phyloP scores from a whole-genome alignment of 106 monocot genomes.

The Ottelia alismoides region DNA sequence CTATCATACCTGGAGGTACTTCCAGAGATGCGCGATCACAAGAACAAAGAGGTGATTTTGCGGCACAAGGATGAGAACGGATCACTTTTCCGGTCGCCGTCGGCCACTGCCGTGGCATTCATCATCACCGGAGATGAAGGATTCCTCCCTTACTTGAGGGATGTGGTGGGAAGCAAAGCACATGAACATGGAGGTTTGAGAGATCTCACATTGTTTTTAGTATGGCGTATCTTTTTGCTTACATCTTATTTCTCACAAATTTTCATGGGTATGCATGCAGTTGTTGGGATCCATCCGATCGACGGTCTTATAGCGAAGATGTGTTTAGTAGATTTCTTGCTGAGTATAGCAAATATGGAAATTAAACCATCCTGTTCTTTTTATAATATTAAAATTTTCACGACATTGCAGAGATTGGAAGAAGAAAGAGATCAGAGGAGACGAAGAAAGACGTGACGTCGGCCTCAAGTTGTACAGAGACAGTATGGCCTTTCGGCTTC shows the following conservation, averaged over 20 bases:
- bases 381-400: conserved; percentile 4
- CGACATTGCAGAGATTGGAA: conserved; percentile 1
- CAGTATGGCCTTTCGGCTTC: conserved; percentile 13
- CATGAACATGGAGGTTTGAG: neutral
- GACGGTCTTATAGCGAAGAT: conserved; percentile 11
- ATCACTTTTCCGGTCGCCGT: conserved; percentile 16
- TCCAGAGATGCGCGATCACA: neutral
- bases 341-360: conserved; percentile 11
- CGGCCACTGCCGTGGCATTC: conserved; percentile 12
- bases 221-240: neutral
- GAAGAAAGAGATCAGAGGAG: neutral
- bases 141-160: conserved; percentile 6
- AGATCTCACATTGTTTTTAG: neutral
- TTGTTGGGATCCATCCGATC: conserved; percentile 6
- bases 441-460: too few relatives aligned
- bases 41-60: neutral
- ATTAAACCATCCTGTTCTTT: conserved; percentile 1
- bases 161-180: neutral
- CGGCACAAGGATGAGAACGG: conserved; percentile 6
- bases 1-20: conserved; percentile 6
- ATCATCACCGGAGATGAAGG: conserved; percentile 3
- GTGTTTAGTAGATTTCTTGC: conserved; percentile 19
- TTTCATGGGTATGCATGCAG: neutral
- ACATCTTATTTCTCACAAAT: neutral
- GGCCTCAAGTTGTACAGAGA: conserved; percentile 7